A percentile compares a stretch with the other conserved stretches of the same genome.
phyloP scores from a whole-genome alignment of 257 asterid genomes.

The Pogostemon cablin region DNA sequence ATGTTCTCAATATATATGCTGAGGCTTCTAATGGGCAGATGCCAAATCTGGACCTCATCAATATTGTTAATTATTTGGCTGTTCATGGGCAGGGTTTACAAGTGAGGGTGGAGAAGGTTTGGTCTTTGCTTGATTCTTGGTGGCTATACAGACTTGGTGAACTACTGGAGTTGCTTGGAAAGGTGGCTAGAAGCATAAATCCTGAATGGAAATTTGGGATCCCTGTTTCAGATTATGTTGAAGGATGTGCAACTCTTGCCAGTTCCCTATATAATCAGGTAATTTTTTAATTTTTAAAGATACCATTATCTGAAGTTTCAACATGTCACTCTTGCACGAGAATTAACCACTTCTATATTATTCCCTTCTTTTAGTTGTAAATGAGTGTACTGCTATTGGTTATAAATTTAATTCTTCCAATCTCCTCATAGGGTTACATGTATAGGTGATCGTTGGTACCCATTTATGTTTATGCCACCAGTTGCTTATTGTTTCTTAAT shows the following conservation, averaged over 20 bases:
- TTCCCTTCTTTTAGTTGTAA: conserved; percentile 2
- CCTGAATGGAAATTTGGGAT: conserved; percentile 78
- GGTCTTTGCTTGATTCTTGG: conserved; percentile 75
- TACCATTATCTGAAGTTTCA: conserved; percentile 12
- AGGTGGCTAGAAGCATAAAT: conserved; percentile 71
- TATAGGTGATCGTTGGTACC: background rate
- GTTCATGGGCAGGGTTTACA: conserved; percentile 83
- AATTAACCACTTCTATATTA: background rate
- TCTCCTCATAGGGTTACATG: conserved; percentile 21
- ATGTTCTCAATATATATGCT: conserved; percentile 77
- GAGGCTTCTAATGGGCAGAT: conserved; percentile 99
- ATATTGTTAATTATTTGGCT: conserved; percentile 86
- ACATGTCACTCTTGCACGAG: background rate
- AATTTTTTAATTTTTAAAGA: conserved; percentile 29
- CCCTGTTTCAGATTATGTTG: conserved; percentile 79
- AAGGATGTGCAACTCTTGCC: conserved; percentile 86
- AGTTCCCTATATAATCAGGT: conserved; percentile 94
- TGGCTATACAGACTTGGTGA: conserved; percentile 72
- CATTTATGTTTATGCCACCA: conserved; percentile 1
- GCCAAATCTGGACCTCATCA: conserved; percentile 95
- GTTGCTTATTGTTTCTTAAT: background rate
- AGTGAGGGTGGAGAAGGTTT: conserved; percentile 74
- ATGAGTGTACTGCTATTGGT: background rate
- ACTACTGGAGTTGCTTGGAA: conserved; percentile 58
- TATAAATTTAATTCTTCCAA: background rate